phyloP scores from a whole-genome alignment of 129 eudicot genomes.

The Tagetes erecta region DNA sequence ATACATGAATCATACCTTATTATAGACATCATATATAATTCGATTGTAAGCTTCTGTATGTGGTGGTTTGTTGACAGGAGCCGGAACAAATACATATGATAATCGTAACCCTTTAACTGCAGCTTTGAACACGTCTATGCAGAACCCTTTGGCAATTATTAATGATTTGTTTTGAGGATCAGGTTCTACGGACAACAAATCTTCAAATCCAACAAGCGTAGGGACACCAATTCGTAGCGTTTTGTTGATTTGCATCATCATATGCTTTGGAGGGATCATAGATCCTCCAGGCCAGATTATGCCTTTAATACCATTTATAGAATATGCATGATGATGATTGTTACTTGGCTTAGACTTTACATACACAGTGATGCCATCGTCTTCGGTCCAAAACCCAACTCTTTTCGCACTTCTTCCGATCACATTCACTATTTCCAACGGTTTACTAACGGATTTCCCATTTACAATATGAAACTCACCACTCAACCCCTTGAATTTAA shows the following conservation, averaged over 20 bases:
- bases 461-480: slow-evolving; percentile 42
- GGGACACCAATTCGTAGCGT: slow-evolving; percentile 4
- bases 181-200: neutral
- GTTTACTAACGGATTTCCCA: slow-evolving; percentile 5
- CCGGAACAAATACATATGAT: slow-evolving; percentile 8
- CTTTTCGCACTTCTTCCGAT: neutral
- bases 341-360: neutral
- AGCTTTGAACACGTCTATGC: slow-evolving; percentile 5
- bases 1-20: slow-evolving; percentile 1
- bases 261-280: neutral
- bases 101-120: neutral
- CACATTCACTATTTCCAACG: slow-evolving; percentile 13
- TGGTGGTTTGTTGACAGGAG: neutral
- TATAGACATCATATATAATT: neutral
- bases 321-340: neutral
- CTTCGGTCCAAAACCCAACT: slow-evolving; percentile 6
- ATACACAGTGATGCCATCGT: neutral
- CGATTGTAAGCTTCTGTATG: neutral
- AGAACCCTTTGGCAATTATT: slow-evolving; percentile 1
- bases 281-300: slow-evolving; percentile 6
- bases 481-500: slow-evolving; percentile 39
- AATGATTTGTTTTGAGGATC: neutral
- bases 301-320: neutral
- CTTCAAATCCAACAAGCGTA: slow-evolving; percentile 7
- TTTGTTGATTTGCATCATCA: neutral